A percentile compares a stretch with the other conserved stretches of the same genome.
Conservation (phyloP, 73 alveolate species). For the Blepharisma japonicum region DNA sequence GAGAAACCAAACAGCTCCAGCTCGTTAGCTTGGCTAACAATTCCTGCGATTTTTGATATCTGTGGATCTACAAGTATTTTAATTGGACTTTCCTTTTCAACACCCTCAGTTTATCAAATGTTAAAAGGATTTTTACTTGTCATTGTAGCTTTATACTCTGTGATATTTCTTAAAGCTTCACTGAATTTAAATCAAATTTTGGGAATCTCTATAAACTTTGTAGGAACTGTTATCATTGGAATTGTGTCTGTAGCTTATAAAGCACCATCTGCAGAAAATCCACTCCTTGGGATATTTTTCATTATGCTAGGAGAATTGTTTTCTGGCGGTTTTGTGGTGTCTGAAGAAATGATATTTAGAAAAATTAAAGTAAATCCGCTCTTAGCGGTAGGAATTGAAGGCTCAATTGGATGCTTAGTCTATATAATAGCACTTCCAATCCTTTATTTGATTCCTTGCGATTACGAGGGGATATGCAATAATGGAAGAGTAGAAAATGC, state of each 20-base stretch:
- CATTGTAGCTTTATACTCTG: constrained; percentile 56
- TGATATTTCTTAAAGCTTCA: constrained; percentile 52
- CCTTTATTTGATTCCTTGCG: constrained; percentile 39
- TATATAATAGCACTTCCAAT: constrained; percentile 39
- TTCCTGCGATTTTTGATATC: constrained; percentile 70
- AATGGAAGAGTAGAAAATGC: constrained; percentile 59
- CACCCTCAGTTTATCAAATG: constrained; percentile 81
- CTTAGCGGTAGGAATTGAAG: constrained; percentile 6
- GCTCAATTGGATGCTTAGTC: constrained; percentile 2
- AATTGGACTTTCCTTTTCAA: constrained; percentile 60
- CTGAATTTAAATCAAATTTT: constrained; percentile 55
- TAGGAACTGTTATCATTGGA: constrained; percentile 65
- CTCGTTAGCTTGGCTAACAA: constrained; percentile 7
- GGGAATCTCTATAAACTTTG: constrained; percentile 48
- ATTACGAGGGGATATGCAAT: constrained; percentile 32
- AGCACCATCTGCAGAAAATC: constrained; percentile 3
- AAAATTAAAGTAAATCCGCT: neutral
- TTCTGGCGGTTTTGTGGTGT: neutral
- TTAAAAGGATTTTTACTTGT: constrained; percentile 78
- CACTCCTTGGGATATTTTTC: neutral
- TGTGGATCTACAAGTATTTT: constrained; percentile 59
- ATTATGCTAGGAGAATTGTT: neutral
- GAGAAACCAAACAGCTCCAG: too few relatives aligned
- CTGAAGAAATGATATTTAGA: neutral
- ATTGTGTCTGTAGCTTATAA: neutral